Evolutionary conservation across 2,329 filamentous ascomycete genomes (phyloP).

Genomic region (Calonectria hawksworthii): DNA sequence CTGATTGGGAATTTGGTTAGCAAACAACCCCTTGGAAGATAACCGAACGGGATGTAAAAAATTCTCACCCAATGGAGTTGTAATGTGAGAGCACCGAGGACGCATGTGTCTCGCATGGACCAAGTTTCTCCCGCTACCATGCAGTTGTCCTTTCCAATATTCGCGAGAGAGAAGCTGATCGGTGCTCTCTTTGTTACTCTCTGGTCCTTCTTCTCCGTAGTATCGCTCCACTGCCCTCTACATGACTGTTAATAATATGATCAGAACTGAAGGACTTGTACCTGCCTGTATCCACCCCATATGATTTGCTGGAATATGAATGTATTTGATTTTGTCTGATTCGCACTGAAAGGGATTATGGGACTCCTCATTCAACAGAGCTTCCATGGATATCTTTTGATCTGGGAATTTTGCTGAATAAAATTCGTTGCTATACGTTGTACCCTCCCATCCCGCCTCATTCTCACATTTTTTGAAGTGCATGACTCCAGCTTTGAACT

Average conservation of each 20-base stretch:
- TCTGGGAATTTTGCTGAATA: not conserved
- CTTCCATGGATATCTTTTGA: not conserved
- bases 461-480: not conserved
- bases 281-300: slow-evolving; percentile 1
- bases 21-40: not conserved
- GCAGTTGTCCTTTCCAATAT: not conserved
- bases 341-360: not conserved
- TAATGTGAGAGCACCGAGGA: not conserved
- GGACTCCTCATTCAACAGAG: not conserved
- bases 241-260: not conserved
- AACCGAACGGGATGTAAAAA: not conserved
- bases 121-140: not conserved
- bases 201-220: not conserved
- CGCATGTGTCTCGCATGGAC: slow-evolving; percentile 1
- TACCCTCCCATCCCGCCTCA: not conserved
- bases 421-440: not conserved
- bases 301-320: slow-evolving; percentile 1
- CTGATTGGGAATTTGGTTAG: not conserved
- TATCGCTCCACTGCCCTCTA: not conserved
- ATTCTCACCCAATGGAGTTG: not conserved
- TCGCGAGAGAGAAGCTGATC: not conserved
- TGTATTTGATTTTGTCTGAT: not conserved
- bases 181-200: not conserved
- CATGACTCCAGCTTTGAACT: slow-evolving; percentile 10
- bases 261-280: no score